Conservation (phyloP, 2,329 filamentous ascomycete species). For the Trichophyton mentagrophytes region DNA sequence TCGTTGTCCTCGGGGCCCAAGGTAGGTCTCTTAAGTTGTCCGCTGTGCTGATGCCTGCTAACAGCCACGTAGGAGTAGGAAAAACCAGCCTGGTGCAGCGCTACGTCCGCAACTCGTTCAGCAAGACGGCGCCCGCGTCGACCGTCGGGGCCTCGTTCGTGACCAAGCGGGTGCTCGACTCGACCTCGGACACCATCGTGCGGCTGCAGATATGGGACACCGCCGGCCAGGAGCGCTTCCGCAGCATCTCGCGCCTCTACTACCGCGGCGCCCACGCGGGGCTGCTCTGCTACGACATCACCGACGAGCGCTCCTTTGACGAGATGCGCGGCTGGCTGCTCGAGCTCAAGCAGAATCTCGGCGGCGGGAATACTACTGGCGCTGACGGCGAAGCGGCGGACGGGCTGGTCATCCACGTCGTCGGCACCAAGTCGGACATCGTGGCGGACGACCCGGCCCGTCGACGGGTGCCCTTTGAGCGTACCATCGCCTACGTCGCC, state of each 20-base stretch:
- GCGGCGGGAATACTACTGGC: too few relatives aligned
- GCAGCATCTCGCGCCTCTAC: constrained; percentile 87
- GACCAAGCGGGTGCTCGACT: constrained; percentile 68
- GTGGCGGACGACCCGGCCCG: constrained; percentile 68
- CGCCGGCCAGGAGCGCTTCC: constrained; percentile 87
- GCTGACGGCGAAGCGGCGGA: constrained; percentile 30
- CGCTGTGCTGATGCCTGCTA: not conserved
- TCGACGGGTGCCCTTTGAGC: constrained; percentile 82
- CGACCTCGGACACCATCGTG: constrained; percentile 72
- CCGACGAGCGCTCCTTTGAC: constrained; percentile 67
- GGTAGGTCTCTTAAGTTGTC: constrained; percentile 20
- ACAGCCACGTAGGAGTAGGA: constrained; percentile 31
- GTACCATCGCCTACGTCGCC: constrained; percentile 89
- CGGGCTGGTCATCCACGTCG: constrained; percentile 71
- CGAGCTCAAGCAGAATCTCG: constrained; percentile 66
- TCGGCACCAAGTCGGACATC: constrained; percentile 86
- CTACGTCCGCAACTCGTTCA: constrained; percentile 36
- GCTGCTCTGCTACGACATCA: constrained; percentile 90
- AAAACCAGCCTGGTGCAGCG: constrained; percentile 42
- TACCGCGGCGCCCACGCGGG: constrained; percentile 92
- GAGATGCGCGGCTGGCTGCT: constrained; percentile 88
- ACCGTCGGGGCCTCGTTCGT: constrained; percentile 73
- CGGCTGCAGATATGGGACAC: constrained; percentile 96
- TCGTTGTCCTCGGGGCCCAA: constrained; percentile 41
- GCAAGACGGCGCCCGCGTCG: constrained; percentile 37